Evolutionary conservation across 495 filamentous ascomycete genomes (phyloP).

Genomic region (Neurospora sp.): DNA sequence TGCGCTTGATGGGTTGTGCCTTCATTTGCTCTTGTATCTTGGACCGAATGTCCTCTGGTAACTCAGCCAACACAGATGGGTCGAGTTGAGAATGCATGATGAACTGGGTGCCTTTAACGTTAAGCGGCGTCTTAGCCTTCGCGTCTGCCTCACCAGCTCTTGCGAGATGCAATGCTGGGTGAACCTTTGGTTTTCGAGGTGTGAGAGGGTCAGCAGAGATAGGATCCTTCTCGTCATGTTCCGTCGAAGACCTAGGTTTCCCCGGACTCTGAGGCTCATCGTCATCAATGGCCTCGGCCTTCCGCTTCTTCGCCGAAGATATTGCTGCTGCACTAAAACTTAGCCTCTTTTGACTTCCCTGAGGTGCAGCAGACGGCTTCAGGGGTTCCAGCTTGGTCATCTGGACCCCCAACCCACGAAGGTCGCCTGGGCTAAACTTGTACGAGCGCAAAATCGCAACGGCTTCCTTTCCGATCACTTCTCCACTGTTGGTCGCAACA

Average conservation of each 20-base stretch:
- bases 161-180: conserved; percentile 45
- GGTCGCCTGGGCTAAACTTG: conserved; percentile 77
- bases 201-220: conserved; percentile 43
- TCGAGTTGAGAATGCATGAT: conserved; percentile 74
- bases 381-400: conserved; percentile 83
- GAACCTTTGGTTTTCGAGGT: conserved; percentile 51
- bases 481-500: conserved; percentile 63
- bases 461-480: conserved; percentile 65
- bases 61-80: conserved; percentile 60
- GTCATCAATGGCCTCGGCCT: conserved; percentile 12
- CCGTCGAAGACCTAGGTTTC: conserved; percentile 1
- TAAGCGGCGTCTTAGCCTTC: conserved; percentile 55
- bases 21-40: conserved; percentile 44
- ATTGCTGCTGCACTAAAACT: conserved; percentile 17
- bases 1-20: conserved; percentile 10
- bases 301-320: conserved; percentile 17
- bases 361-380: conserved; percentile 36
- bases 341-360: conserved; percentile 55
- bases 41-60: conserved; percentile 68
- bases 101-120: conserved; percentile 78
- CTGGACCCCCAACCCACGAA: conserved; percentile 81
- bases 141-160: conserved; percentile 44
- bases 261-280: conserved; percentile 9
- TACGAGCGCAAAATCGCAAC: conserved; percentile 73
- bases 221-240: conserved; percentile 31